Conservation (phyloP, 2,329 filamentous ascomycete species). For the Colletotrichum sp. region DNA sequence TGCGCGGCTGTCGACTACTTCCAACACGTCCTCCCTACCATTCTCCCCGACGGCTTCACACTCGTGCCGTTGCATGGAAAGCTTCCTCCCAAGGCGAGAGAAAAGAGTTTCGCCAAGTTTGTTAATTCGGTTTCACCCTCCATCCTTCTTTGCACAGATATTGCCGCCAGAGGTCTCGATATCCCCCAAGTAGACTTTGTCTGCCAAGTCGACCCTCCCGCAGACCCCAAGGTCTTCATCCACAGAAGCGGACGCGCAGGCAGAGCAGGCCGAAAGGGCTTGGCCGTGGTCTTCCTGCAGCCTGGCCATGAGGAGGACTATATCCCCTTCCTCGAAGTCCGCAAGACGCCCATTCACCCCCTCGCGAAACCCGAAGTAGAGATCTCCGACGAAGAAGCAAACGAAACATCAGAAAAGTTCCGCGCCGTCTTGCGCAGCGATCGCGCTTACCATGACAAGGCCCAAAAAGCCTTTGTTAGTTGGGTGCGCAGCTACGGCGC, state of each 20-base stretch:
- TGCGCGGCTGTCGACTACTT: slow-evolving; percentile 97
- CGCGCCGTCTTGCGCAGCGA: slow-evolving; percentile 60
- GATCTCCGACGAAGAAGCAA: slow-evolving; percentile 67
- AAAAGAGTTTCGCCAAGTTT: slow-evolving; percentile 87
- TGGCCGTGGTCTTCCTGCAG: slow-evolving; percentile 86
- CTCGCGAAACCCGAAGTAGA: slow-evolving; percentile 62
- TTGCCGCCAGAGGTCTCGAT: slow-evolving; percentile 88
- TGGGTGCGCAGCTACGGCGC: slow-evolving; percentile 93
- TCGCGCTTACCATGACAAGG: slow-evolving; percentile 78
- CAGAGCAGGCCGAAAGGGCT: slow-evolving; percentile 82
- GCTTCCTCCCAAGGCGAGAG: slow-evolving; percentile 83
- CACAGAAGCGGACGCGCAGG: slow-evolving; percentile 92
- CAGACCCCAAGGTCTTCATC: slow-evolving; percentile 93
- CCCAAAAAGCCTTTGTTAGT: slow-evolving; percentile 88
- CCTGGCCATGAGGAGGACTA: slow-evolving; percentile 91
- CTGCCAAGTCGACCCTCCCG: slow-evolving; percentile 81
- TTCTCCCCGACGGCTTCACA: slow-evolving; percentile 72
- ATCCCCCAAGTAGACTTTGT: slow-evolving; percentile 92
- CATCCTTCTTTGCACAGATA: slow-evolving; percentile 89
- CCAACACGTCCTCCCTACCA: slow-evolving; percentile 74
- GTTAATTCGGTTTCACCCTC: slow-evolving; percentile 75
- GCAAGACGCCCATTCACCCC: slow-evolving; percentile 80
- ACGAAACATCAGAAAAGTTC: slow-evolving; percentile 62
- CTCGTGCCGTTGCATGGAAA: slow-evolving; percentile 91
- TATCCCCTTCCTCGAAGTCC: slow-evolving; percentile 81